These are phyloP conservation scores for Peziza echinospora DNA, from an alignment of 495 filamentous ascomycete genomes.

Conservation along the genomic window DNA sequence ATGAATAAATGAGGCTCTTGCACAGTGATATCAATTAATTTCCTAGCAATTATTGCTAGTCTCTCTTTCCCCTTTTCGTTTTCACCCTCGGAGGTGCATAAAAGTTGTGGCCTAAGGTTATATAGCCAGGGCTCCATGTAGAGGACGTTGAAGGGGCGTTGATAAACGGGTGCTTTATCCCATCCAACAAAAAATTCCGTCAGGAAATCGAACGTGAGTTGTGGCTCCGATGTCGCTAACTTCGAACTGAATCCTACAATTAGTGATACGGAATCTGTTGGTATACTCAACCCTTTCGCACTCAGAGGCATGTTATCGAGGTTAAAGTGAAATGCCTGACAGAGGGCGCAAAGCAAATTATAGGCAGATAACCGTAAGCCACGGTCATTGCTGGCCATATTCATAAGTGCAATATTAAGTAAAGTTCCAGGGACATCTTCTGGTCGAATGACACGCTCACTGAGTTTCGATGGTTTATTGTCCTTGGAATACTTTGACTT, in stretches of 20 bases:
- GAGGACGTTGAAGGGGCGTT: slow-evolving; percentile 38
- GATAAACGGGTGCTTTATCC: slow-evolving; percentile 39
- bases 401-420: slow-evolving; percentile 41
- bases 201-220: slow-evolving; percentile 42
- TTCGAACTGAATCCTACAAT: slow-evolving; percentile 40
- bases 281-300: slow-evolving; percentile 31
- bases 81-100: slow-evolving; percentile 31
- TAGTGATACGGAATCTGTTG: slow-evolving; percentile 37
- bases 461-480: slow-evolving; percentile 30
- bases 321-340: slow-evolving; percentile 40
- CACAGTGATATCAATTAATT: slow-evolving; percentile 38
- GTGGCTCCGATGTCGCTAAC: slow-evolving; percentile 37
- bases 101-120: slow-evolving; percentile 32
- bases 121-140: slow-evolving; percentile 48
- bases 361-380: slow-evolving; percentile 37
- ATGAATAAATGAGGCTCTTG: slow-evolving; percentile 33
- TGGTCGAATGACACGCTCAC: slow-evolving; percentile 38
- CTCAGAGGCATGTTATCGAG: slow-evolving; percentile 36
- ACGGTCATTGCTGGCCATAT: slow-evolving; percentile 36
- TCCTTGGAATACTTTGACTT: slow-evolving; percentile 41
- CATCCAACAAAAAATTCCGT: slow-evolving; percentile 49
- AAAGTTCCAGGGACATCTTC: slow-evolving; percentile 47
- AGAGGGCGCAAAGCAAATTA: slow-evolving; percentile 39
- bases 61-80: slow-evolving; percentile 39
- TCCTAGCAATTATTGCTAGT: slow-evolving; percentile 36